Conservation (phyloP, 495 filamentous ascomycete genomes). For the Tuber indicum region DNA sequence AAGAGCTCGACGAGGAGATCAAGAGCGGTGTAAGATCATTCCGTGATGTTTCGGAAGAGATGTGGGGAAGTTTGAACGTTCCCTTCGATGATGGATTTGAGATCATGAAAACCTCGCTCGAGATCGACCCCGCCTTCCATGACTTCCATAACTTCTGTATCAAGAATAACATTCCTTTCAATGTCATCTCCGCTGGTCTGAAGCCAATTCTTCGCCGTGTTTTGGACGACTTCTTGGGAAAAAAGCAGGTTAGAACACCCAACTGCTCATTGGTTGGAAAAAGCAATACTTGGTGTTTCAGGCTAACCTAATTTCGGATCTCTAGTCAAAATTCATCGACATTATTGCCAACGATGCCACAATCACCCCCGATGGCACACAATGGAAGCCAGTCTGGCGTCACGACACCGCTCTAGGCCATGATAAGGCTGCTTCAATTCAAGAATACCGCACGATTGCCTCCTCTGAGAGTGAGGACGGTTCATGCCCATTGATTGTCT, state of each 20-base stretch:
- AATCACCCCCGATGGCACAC: slow-evolving; percentile 53
- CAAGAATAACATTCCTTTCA: slow-evolving; percentile 60
- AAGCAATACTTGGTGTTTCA: background rate
- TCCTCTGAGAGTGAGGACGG: slow-evolving; percentile 52
- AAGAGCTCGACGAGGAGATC: slow-evolving; percentile 61
- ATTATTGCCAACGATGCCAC: slow-evolving; percentile 66
- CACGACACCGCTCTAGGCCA: slow-evolving; percentile 63
- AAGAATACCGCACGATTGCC: slow-evolving; percentile 54
- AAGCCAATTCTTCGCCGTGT: slow-evolving; percentile 60
- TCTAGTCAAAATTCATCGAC: slow-evolving; percentile 53
- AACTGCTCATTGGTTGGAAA: background rate
- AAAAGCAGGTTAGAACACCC: slow-evolving; percentile 48
- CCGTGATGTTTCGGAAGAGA: slow-evolving; percentile 68
- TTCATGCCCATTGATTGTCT: slow-evolving; percentile 64
- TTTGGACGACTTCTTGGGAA: slow-evolving; percentile 59
- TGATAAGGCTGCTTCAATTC: slow-evolving; percentile 62
- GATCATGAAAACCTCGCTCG: slow-evolving; percentile 58
- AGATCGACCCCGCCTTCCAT: slow-evolving; percentile 61
- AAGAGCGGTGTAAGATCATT: slow-evolving; percentile 62
- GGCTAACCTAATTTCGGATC: background rate
- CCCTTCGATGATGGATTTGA: slow-evolving; percentile 70
- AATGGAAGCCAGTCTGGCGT: slow-evolving; percentile 66
- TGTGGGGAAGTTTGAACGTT: slow-evolving; percentile 64
- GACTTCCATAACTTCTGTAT: slow-evolving; percentile 63
- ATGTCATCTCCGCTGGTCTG: slow-evolving; percentile 65